Base-by-base conservation (phyloP, 2,329 filamentous ascomycete species). In the Colletotrichum australisinense region DNA sequence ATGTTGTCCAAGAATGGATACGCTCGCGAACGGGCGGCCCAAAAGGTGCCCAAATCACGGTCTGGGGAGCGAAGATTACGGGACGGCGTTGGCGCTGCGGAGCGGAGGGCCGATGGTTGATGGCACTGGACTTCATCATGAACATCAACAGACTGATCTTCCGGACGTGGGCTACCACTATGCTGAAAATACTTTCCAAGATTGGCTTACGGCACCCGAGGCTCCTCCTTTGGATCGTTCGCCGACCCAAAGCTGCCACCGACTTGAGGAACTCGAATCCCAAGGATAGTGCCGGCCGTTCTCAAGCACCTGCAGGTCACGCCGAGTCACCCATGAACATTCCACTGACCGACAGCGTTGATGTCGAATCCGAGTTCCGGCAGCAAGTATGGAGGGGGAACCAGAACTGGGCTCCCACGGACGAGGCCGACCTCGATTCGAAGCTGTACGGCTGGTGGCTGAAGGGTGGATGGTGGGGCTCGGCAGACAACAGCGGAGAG, bases 381-480 rank as follows among this genome's bases (percentile, higher is more conserved):
- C 89, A 89, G 67, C 87, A 91, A 62, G 84, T 93, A 35, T 82
- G 83, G 70, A 81, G 58, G 83, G 80, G 68, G 81, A 78, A 7
- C 76, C 76, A 14, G 78, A 80, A 67, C 80, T 83, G 79, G 78
- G 81, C 76, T 30, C 35, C 84, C 19, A 76, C 85, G 7, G 84
- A 91, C 53, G 93, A 97, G 77, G 88, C 89, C 32, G 89, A 90
- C 52, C 85, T 98, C 2, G 93, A 96, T 75, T 87, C 88, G 2
- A 92, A 91, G 72, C 84, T 98, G 1, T 98, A 98, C 80, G 86
- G 87, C 35, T 97, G 95, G 90, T 98, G 95, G 93, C 91, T 93
- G 65, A 86, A 88, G 67, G 95, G 94, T 24, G 95, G 94, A 8
- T 94, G 94, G 85, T 98, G 95, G 92, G 95, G 96, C 1, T 92